phyloP scores from a whole-genome alignment of 257 asterid genomes.

The Solanum pinnatisectum region DNA sequence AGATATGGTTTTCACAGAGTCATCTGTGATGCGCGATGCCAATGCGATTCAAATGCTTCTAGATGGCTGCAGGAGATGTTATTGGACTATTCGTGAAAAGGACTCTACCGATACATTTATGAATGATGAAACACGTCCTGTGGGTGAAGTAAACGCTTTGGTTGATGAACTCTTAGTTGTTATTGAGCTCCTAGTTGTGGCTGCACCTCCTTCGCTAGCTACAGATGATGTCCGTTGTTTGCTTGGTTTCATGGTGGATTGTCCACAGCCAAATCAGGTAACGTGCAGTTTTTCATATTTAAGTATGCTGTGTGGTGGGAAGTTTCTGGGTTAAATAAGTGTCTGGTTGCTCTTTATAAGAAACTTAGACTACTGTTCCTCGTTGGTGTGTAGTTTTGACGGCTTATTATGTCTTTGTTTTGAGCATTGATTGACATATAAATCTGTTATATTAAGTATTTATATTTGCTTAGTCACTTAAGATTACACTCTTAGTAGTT shows the following conservation, averaged over 20 bases:
- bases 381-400: background rate
- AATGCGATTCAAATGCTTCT: constrained; percentile 95
- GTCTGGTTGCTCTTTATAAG: background rate
- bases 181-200: constrained; percentile 79
- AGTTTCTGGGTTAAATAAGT: background rate
- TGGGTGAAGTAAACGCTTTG: constrained; percentile 96
- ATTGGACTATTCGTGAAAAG: constrained; percentile 77
- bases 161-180: constrained; percentile 97
- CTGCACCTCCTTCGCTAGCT: constrained; percentile 83
- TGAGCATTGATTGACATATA: background rate
- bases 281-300: background rate
- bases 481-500: background rate
- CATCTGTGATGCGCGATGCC: constrained; percentile 93
- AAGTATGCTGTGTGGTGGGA: background rate
- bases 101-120: constrained; percentile 70
- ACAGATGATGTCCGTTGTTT: constrained; percentile 76
- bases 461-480: background rate
- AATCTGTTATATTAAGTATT: background rate
- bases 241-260: constrained; percentile 94
- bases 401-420: background rate
- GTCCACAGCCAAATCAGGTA: constrained; percentile 98
- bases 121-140: constrained; percentile 47
- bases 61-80: constrained; percentile 96
- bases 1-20: constrained; percentile 94
- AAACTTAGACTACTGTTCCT: background rate